These are phyloP conservation scores for Mucor ambiguus DNA, from an alignment of 371 early-diverging fungal species.

Conservation along the genomic window DNA sequence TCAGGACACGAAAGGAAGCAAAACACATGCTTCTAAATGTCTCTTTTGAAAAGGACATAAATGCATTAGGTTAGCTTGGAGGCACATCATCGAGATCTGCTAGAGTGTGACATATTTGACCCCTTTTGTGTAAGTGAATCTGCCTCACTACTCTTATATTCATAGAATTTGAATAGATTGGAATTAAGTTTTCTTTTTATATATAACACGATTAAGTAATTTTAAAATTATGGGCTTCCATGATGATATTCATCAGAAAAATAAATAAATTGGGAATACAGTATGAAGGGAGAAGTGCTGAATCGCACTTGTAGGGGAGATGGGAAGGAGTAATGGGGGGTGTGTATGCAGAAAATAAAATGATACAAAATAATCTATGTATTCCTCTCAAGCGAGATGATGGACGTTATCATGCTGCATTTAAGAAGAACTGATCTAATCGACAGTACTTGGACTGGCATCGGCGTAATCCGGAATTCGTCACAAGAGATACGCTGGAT, in stretches of 20 bases:
- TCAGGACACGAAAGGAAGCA: neutral
- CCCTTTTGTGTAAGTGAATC: neutral
- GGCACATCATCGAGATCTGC: neutral
- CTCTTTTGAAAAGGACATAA: neutral
- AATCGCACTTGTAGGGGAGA: neutral
- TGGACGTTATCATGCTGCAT: neutral
- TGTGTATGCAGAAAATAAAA: conserved; percentile 2
- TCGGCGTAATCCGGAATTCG: conserved; percentile 27
- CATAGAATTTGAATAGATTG: too few species aligned
- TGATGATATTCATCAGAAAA: neutral
- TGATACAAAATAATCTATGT: neutral
- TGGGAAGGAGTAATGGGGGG: neutral
- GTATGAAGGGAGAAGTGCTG: neutral
- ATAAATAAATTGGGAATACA: conserved; percentile 2
- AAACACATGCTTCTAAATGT: neutral
- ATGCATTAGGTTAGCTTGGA: neutral
- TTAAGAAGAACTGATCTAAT: conserved; percentile 27
- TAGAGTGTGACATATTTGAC: neutral
- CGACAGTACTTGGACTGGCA: conserved; percentile 29
- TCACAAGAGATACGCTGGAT: neutral
- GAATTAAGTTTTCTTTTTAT: neutral
- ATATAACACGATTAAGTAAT: neutral
- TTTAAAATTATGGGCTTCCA: neutral
- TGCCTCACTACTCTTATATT: neutral
- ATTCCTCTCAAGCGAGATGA: neutral